Conservation (phyloP, 2,329 filamentous ascomycete species). For the Aspergillus hiratsukae region DNA sequence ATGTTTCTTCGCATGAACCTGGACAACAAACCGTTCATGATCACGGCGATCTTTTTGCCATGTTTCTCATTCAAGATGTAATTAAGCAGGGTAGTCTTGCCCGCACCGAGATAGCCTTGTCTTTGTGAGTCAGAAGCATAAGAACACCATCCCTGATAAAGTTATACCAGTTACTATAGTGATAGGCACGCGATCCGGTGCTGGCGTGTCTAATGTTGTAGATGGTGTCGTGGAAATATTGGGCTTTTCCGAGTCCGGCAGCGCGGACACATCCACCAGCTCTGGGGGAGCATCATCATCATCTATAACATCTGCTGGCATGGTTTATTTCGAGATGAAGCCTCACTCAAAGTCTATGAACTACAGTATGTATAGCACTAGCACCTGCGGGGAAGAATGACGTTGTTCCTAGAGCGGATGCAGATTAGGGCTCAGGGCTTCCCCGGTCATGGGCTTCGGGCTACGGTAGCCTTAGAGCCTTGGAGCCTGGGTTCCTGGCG, state of each 20-base stretch:
- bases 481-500: conserved; percentile 1
- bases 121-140: conserved; percentile 2
- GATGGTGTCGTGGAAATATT: conserved; percentile 21
- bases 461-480: not conserved
- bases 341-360: not conserved
- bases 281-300: conserved; percentile 44
- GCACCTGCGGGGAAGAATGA: conserved; percentile 3
- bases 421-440: conserved; percentile 34
- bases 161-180: conserved; percentile 47
- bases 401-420: conserved; percentile 6
- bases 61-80: conserved; percentile 93
- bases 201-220: conserved; percentile 21
- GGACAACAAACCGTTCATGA: conserved; percentile 71
- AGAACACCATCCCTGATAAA: conserved; percentile 3
- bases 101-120: conserved; percentile 84
- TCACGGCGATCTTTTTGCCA: conserved; percentile 96
- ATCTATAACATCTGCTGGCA: conserved; percentile 24
- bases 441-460: conserved; percentile 22
- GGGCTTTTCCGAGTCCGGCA: conserved; percentile 21
- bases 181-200: conserved; percentile 43
- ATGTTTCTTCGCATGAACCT: not conserved
- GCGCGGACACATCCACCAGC: conserved; percentile 37
- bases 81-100: conserved; percentile 92
- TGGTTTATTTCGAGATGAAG: conserved; percentile 3
- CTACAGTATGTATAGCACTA: no score